Evolutionary conservation across 1,139 yeast genomes (phyloP).

Genomic region (Yamadazyma dendronema): DNA sequence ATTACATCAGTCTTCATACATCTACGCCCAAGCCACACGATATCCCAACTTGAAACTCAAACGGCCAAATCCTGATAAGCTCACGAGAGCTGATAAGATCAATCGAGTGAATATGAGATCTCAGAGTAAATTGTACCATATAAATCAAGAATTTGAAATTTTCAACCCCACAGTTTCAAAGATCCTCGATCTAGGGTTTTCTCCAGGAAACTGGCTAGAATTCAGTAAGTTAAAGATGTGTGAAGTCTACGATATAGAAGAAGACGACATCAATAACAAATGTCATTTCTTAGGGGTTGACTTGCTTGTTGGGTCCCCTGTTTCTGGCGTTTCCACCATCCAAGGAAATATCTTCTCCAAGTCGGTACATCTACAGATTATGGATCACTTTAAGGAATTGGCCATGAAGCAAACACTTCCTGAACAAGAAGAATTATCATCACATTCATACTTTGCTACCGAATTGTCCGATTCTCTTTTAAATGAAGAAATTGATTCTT

Average conservation of each 20-base stretch:
- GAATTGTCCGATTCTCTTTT: constrained; percentile 25
- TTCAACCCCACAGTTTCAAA: constrained; percentile 26
- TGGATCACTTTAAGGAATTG: constrained; percentile 51
- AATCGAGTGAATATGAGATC: constrained; percentile 22
- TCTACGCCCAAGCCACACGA: constrained; percentile 2
- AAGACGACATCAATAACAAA: constrained; percentile 49
- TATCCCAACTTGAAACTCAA: not conserved
- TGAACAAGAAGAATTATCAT: constrained; percentile 1
- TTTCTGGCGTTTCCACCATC: constrained; percentile 71
- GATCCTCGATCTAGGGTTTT: constrained; percentile 63
- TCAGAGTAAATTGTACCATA: constrained; percentile 25
- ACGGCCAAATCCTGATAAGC: constrained; percentile 4
- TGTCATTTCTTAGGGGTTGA: constrained; percentile 86
- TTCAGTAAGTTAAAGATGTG: constrained; percentile 50
- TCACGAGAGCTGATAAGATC: constrained; percentile 26
- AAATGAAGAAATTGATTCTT: constrained; percentile 20
- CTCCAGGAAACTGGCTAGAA: constrained; percentile 96
- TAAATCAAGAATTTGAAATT: constrained; percentile 29
- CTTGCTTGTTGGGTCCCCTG: constrained; percentile 74
- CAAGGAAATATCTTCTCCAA: constrained; percentile 85
- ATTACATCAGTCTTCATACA: not conserved
- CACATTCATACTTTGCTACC: constrained; percentile 23
- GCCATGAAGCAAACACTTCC: constrained; percentile 20
- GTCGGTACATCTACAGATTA: constrained; percentile 59
- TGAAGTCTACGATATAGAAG: constrained; percentile 28